Conservation (phyloP, 2,329 filamentous ascomycete species). For the Thermothelomyces thermophilus region DNA sequence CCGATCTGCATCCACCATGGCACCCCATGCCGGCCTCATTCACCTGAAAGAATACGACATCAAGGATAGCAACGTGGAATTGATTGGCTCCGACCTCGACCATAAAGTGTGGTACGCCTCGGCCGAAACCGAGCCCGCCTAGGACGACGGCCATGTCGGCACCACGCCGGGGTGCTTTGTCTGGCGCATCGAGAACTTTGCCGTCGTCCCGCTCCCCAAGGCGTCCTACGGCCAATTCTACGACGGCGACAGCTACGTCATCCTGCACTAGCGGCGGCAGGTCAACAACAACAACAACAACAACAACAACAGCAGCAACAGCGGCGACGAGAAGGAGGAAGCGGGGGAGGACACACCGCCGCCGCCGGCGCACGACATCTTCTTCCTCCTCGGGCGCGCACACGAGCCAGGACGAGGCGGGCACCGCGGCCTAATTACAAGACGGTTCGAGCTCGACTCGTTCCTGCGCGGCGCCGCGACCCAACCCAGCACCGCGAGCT, state of each 20-base stretch:
- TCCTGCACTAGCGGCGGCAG: background rate
- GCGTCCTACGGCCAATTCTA: background rate
- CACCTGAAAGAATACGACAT: constrained; percentile 8
- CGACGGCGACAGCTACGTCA: constrained; percentile 10
- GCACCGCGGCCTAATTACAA: constrained; percentile 8
- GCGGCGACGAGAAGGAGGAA: background rate
- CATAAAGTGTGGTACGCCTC: constrained; percentile 7
- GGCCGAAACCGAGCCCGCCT: constrained; percentile 1
- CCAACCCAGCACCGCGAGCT: constrained; percentile 5
- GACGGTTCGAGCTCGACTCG: constrained; percentile 8
- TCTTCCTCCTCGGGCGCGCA: constrained; percentile 8
- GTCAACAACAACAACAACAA: background rate
- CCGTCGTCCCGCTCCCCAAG: background rate
- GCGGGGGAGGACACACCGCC: background rate
- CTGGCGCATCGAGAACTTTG: constrained; percentile 9
- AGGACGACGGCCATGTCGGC: constrained; percentile 4
- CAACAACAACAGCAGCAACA: background rate
- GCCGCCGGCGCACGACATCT: background rate
- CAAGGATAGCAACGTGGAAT: constrained; percentile 8
- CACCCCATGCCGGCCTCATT: constrained; percentile 7
- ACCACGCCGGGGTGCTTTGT: constrained; percentile 1
- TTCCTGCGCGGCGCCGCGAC: constrained; percentile 4
- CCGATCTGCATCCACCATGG: constrained; percentile 2
- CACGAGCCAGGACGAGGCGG: constrained; percentile 6
- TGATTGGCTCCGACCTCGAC: constrained; percentile 5